Evolutionary conservation across 164 flowering plant genomes (phyloP).

Genomic region (Echeveria elegans): DNA sequence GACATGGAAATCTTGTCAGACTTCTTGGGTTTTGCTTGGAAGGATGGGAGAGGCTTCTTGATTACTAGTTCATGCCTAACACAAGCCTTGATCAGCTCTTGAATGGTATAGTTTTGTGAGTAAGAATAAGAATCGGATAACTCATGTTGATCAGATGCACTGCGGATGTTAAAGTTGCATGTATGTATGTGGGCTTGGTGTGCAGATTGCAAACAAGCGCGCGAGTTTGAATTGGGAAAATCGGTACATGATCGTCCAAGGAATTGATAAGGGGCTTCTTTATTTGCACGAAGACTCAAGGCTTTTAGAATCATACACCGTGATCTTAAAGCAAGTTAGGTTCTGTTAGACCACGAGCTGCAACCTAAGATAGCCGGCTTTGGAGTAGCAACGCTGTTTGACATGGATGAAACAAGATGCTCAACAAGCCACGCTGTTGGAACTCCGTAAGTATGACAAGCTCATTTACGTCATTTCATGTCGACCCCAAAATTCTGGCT

Average conservation of each 20-base stretch:
- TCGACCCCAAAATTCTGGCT: no score
- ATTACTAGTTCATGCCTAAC: constrained; percentile 58
- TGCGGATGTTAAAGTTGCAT: no score
- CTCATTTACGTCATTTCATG: no score
- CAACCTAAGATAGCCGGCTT: constrained; percentile 28
- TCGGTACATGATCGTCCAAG: constrained; percentile 15
- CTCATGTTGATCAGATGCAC: background rate
- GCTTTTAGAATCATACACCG: constrained; percentile 20
- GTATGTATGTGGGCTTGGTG: no score
- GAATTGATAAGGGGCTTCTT: constrained; percentile 29
- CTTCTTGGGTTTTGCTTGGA: constrained; percentile 59
- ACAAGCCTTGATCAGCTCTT: constrained; percentile 24
- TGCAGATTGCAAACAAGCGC: background rate
- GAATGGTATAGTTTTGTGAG: background rate
- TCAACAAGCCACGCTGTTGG: constrained; percentile 21
- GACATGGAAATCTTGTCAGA: constrained; percentile 61
- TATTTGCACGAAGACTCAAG: constrained; percentile 38
- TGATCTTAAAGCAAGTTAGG: constrained; percentile 25
- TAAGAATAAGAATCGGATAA: no score
- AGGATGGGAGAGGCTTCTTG: constrained; percentile 42
- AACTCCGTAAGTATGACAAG: constrained; percentile 27
- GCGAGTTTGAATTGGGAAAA: background rate
- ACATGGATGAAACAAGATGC: constrained; percentile 18
- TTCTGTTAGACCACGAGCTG: constrained; percentile 23
- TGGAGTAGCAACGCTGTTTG: constrained; percentile 26